These are phyloP conservation scores for Phanerochaete carnosa DNA, from an alignment of 768 basidiomycete genomes.

Conservation along the genomic window DNA sequence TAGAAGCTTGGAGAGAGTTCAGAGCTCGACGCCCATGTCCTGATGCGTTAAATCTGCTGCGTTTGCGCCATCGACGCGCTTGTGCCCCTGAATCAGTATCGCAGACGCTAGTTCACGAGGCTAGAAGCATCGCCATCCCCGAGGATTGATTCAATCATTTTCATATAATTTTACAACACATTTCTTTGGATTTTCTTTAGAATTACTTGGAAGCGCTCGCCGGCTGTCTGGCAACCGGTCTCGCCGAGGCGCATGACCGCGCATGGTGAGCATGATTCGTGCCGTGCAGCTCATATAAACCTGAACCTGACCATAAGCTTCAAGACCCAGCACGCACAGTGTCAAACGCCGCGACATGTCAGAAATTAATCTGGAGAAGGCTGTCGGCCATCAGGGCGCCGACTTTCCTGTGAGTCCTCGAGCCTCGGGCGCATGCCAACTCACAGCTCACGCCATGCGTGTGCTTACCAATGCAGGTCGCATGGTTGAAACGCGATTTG, in stretches of 20 bases:
- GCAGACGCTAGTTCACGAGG: not conserved
- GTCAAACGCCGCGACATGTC: conserved; percentile 33
- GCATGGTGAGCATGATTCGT: not conserved
- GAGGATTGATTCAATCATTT: not conserved
- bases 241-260: not conserved
- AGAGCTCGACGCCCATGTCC: not conserved
- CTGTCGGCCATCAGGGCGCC: conserved; percentile 54
- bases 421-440: not conserved
- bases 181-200: not conserved
- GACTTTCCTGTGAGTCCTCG: conserved; percentile 51
- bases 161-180: not conserved
- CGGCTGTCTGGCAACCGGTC: not conserved
- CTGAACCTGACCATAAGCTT: not conserved
- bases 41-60: not conserved
- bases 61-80: not conserved
- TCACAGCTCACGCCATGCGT: not conserved
- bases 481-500: conserved; percentile 84
- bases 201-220: too few species aligned
- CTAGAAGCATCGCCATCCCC: not conserved
- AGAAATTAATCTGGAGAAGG: conserved; percentile 54
- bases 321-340: too few species aligned
- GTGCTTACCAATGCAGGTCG: conserved; percentile 55
- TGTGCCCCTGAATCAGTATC: not conserved
- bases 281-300: not conserved
- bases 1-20: not conserved